Base-by-base conservation (phyloP, 257 asterid species). In the Sherardia arvensis region DNA sequence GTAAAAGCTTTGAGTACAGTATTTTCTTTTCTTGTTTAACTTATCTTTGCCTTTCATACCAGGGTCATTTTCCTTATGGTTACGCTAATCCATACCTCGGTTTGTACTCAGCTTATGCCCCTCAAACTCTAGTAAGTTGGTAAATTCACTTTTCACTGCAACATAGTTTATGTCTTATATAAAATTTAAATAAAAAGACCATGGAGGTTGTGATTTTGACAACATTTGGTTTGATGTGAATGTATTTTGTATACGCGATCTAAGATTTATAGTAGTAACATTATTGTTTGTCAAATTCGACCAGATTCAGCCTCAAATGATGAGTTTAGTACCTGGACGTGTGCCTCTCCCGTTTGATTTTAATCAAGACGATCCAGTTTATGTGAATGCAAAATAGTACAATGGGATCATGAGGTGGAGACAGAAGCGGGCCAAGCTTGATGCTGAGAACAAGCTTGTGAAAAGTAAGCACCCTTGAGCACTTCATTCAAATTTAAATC, bases 391-490 rank as follows among this genome's bases (percentile, higher is more conserved):
- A n/a, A n/a, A n/a, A n/a, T n/a, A n/a, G n/a, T n/a, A n/a, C n/a
- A n/a, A n/a, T 61, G 97, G 86, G 62, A 92, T 92, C 73, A 81
- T 92, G 30, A 77, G 99, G 64, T 80, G 99, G 76, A 83, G 99
- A 43, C 96, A 87, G 69, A 84, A 76, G 17, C 91, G 99, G 11
- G 99, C 99, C 21, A 92, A 85, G 83, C 95, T 89, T n/a, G 99
- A 92, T 78, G 95, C 97, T 51, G 95, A 87, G 61, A 89, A 92
- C 85, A 85, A 83, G 73, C 94, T 92, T 14, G 81, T 81, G 99
- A 69, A 92, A 79, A 78, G 99, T 92, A 83, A 59, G 88, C 67
- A 20, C n/a, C 10, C 8, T 14, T 43, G 4, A 48, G 49, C 53
- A 64, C 23, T n/a, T n/a, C 43, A 34, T 34, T 34, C 10, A 5